A percentile compares a stretch with the other conserved stretches of the same genome.
These are phyloP conservation scores for Amanita pseudoporphyria DNA, from an alignment of 768 basidiomycete genomes.

Conservation along the genomic window DNA sequence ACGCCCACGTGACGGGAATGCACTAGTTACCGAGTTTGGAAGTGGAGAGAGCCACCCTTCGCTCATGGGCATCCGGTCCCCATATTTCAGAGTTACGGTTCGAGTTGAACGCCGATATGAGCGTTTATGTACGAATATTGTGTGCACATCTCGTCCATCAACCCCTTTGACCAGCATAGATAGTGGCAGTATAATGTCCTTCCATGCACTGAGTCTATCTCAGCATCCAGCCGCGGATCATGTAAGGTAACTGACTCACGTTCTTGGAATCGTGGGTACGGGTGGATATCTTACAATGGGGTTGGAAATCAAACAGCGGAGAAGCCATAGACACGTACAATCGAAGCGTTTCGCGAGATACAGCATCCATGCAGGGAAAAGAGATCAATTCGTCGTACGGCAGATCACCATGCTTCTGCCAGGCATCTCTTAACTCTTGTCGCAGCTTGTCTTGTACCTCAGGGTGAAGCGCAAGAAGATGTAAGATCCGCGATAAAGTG, in stretches of 20 bases:
- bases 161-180: slow-evolving; percentile 14
- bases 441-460: no score
- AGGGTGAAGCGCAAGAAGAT: slow-evolving; percentile 6
- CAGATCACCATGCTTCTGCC: no score
- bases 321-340: no score
- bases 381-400: no score
- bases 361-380: slow-evolving; percentile 18
- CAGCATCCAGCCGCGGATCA: not conserved
- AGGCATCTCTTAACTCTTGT: no score
- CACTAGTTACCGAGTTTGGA: no score
- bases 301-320: not conserved
- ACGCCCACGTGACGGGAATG: no score
- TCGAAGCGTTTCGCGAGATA: no score
- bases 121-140: slow-evolving; percentile 14
- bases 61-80: slow-evolving; percentile 24
- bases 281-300: no score
- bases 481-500: not conserved
- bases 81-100: no score
- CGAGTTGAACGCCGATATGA: slow-evolving; percentile 15
- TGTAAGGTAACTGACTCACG: not conserved
- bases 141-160: slow-evolving; percentile 15
- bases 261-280: no score
- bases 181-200: slow-evolving; percentile 17
- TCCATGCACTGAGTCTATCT: slow-evolving; percentile 6
- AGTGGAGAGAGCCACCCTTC: no score